Conservation (phyloP, 768 basidiomycete species). For the Suillus clintonianus region DNA sequence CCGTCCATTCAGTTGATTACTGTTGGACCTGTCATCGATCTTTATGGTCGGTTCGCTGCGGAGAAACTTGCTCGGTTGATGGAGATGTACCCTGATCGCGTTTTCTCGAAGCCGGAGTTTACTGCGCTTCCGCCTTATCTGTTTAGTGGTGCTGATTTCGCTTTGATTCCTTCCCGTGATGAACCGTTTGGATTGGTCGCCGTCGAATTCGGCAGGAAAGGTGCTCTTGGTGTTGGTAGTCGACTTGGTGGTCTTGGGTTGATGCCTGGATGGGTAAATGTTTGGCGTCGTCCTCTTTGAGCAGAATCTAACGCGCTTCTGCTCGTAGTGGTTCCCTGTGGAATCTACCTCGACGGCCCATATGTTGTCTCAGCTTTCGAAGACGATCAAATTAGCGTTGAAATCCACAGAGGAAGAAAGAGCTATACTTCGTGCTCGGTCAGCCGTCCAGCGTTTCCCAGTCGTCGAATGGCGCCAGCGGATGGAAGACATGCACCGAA, state of each 20-base stretch:
- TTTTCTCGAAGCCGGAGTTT: conserved; percentile 96
- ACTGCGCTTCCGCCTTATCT: conserved; percentile 91
- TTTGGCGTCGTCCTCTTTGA: neutral
- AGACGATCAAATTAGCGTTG: conserved; percentile 92
- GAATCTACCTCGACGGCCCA: conserved; percentile 91
- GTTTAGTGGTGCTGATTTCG: conserved; percentile 95
- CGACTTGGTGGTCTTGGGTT: conserved; percentile 92
- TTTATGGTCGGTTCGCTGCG: conserved; percentile 94
- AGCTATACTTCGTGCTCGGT: conserved; percentile 89
- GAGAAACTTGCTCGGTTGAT: conserved; percentile 91
- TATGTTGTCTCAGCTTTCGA: conserved; percentile 92
- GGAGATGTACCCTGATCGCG: conserved; percentile 93
- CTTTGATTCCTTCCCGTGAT: conserved; percentile 92
- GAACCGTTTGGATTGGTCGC: conserved; percentile 96
- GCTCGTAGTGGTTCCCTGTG: conserved; percentile 88
- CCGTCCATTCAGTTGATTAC: conserved; percentile 83
- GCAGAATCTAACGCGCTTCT: conserved; percentile 1
- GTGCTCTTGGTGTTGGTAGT: conserved; percentile 93
- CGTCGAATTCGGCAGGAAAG: conserved; percentile 95
- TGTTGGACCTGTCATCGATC: conserved; percentile 93
- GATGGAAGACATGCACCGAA: conserved; percentile 91
- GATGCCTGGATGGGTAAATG: conserved; percentile 95
- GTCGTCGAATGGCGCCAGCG: conserved; percentile 97
- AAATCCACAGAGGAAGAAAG: conserved; percentile 91
- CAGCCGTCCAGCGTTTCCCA: conserved; percentile 94